Base-by-base conservation (phyloP, 2,329 filamentous ascomycete genomes). In the Ophiocordyceps camponoti-leonardi region DNA sequence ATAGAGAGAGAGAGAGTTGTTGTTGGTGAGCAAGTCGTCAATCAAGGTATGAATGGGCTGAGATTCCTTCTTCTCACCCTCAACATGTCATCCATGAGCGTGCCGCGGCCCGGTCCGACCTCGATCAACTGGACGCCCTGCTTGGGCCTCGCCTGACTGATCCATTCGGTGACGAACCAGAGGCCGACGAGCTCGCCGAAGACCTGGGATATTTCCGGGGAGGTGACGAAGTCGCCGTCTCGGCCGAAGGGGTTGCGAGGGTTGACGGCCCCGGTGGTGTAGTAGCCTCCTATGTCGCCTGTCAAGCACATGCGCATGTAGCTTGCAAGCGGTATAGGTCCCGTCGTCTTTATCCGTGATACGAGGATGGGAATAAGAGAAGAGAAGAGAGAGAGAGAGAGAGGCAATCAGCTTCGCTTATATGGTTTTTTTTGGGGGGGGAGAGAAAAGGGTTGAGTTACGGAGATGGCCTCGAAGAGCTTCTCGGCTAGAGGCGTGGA, bases 251-350 rank as follows among this genome's bases (percentile, higher is more conserved):
- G 88, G 58, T 95, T 88, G 42, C 80, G 75, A 19, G 74, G 79
- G 48, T 77, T 72, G 41, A 81, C 72, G 22, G 79, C 76, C 6
- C 81, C 77, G 1, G 87, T 26, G 8, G 23, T 96, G 65, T 98
- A 98, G 67, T 98, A 98, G 45, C 92, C 92, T 48, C 86, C 87
- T 37, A 86, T 67, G 49, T 92, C 85, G 12, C 85, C 84, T 1
- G 92, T 98, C 51, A 98, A 76, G 61, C 90, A 95, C 81, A 96
- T 94, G 59, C 92, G 88, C 92, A 98, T 98, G 62, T 88, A 98
- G 45, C 86, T 82, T 6, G 92, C 88, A 49, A 98, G 75, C 1
- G 92, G 86, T 26, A 96, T 79, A 4, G 92, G 90, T 0, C 92
- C 92, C 12, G 92, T 96, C 39, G 82, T 64, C 67, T 70, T 22